Base-by-base conservation (phyloP, 2,329 filamentous ascomycete species). In the Trichoderma hamatum region DNA sequence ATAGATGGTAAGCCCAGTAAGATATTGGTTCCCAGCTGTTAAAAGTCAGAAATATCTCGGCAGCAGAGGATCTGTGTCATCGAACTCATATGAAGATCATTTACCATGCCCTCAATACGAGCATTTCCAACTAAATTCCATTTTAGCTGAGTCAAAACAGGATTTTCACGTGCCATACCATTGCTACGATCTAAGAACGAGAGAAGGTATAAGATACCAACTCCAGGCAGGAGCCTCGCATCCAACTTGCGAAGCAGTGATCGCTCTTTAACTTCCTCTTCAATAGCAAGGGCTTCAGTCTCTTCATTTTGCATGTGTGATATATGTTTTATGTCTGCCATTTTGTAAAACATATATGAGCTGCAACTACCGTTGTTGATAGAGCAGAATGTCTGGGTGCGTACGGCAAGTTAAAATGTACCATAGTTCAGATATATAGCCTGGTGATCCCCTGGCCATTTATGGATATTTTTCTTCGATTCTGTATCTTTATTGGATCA, bases 1-100 rank as follows among this genome's bases (percentile, higher is more conserved):
- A 76, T 90, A 92, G 0, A 92, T 76, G 0, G 89, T 91, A 51
- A 92, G 75, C 1, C 88, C 88, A 0, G 86, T 89, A 1, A 91
- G 80, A 69, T 92, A 92, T 72, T 90, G 83, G 56, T 89, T 85
- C 0, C 85, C 87, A 30, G 84, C 84, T 84, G 21, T 28, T 19
- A 36, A 52, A 3, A 2, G 26, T 7, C 3, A 11, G 70, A 46
- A 9, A 39, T 24, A 14, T 21, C 30, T 24, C 13, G 39, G 36
- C 13, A 16, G 10, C 10, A 26, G 21, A 51, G n/a, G 34, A 28
- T 7, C 7, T 32, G 2, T 21, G 7, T 24, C 39, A 13, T 28
- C 64, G 39, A 82, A 82, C 88, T 84, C 79, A 88, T 88, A 56
- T 83, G 65, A 3, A 88, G 71, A 72, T 88, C 85, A 4, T 74